A percentile compares a stretch with the other conserved stretches of the same genome.
phyloP scores from a whole-genome alignment of 1,284 basidiomycete genomes.

The Puccinia coronata region DNA sequence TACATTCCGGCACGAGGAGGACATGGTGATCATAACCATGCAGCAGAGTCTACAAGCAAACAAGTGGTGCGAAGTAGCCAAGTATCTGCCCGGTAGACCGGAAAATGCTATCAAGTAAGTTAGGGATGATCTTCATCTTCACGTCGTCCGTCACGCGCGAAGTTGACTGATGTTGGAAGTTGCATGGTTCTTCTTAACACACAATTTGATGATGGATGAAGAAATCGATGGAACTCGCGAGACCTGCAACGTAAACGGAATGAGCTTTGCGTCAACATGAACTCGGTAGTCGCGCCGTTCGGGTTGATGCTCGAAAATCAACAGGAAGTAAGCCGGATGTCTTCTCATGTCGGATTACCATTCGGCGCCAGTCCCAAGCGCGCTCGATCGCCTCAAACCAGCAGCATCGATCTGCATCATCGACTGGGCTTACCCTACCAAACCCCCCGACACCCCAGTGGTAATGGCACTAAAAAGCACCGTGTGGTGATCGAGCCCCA shows the following conservation, averaged over 20 bases:
- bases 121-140: slow-evolving; percentile 2
- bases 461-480: background rate
- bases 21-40: slow-evolving; percentile 44
- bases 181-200: no score
- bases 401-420: background rate
- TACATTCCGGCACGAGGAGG: slow-evolving; percentile 46
- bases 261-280: slow-evolving; percentile 8
- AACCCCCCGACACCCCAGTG: background rate
- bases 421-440: slow-evolving; percentile 21
- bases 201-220: no score
- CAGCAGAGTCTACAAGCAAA: slow-evolving; percentile 46
- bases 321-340: background rate
- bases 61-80: slow-evolving; percentile 48
- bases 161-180: background rate
- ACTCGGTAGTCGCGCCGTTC: background rate
- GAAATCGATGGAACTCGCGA: slow-evolving; percentile 46
- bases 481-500: slow-evolving; percentile 7
- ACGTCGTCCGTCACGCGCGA: background rate
- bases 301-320: slow-evolving; percentile 1
- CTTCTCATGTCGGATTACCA: background rate
- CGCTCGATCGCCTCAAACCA: slow-evolving; percentile 2
- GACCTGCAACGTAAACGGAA: slow-evolving; percentile 43
- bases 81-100: slow-evolving; percentile 43
- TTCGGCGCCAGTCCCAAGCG: background rate
- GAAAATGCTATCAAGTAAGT: slow-evolving; percentile 49